Base-by-base conservation (phyloP, 495 filamentous ascomycete genomes). In the Cenococcum geophilum region DNA sequence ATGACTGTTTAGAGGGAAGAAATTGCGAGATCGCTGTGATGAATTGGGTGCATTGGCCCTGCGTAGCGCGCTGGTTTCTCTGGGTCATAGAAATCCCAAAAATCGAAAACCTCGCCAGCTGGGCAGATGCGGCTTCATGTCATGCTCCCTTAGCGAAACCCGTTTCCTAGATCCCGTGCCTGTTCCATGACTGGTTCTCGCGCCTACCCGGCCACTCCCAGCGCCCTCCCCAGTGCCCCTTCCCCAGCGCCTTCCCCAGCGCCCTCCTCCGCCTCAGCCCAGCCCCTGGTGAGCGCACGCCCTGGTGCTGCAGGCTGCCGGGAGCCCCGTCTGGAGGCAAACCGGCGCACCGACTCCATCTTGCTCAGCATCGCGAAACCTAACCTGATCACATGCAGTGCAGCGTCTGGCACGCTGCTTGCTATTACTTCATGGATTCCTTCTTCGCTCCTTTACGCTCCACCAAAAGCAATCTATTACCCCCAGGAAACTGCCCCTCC, bases 1-100 rank as follows among this genome's bases (percentile, higher is more conserved):
- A 59, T 66, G 60, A 66, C 60, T 56, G 48, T 36, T 59, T 55
- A 20, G 27, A 4, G 45, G 40, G 1, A 23, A 9, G 22, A 8
- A 52, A 52, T 52, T 52, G 49, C 49, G 49, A 25, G 49, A 16
- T 52, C 25, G 49, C 21, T 5, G 45, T 22, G 22, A 1, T 18
- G 45, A 18, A 20, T 5, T 18, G 45, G 18, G 18, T 18, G 45
- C 9, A 49, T 20, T 49, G 45, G 27, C n/a, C n/a, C n/a, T n/a
- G n/a, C n/a, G n/a, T n/a, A n/a, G n/a, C n/a, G 40, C 40, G 27
- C 11, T 45, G 20, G 49, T 52, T 52, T 52, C 49, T 22, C 16
- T 25, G 20, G 49, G 49, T 52, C 49, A 52, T 52, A 52, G 25
- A 52, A 52, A 52, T 52, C 21, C 20, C 22, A 52, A 22, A 11